phyloP scores from a whole-genome alignment of 768 basidiomycete species.

The Auriculariales sp. region DNA sequence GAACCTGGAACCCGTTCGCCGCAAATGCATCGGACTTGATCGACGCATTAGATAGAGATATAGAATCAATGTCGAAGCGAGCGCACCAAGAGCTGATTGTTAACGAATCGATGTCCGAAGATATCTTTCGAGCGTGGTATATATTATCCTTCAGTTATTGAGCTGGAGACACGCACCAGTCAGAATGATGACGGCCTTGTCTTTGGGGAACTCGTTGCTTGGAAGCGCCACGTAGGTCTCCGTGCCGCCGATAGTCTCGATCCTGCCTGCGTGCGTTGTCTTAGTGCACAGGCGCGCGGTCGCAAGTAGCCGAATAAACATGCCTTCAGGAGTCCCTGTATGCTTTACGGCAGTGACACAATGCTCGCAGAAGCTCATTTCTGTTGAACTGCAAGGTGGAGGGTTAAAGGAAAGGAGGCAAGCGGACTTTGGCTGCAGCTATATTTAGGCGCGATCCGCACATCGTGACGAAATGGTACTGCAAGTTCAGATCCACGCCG shows the following conservation, averaged over 20 bases:
- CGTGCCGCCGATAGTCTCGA: slow-evolving; percentile 6
- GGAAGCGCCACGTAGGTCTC: slow-evolving; percentile 6
- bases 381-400: background rate
- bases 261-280: slow-evolving; percentile 1
- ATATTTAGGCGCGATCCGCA: too few relatives aligned
- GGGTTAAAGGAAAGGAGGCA: too few relatives aligned
- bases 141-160: background rate
- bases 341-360: background rate
- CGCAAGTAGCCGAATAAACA: background rate
- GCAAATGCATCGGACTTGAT: slow-evolving; percentile 7
- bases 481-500: too few relatives aligned
- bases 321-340: background rate
- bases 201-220: slow-evolving; percentile 4
- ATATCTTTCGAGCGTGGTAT: slow-evolving; percentile 1
- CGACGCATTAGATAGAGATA: background rate
- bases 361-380: background rate
- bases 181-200: slow-evolving; percentile 6
- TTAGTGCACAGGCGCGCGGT: background rate
- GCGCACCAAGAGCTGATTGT: slow-evolving; percentile 1
- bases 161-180: slow-evolving; percentile 2
- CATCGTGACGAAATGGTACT: too few relatives aligned
- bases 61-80: background rate
- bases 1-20: slow-evolving; percentile 6
- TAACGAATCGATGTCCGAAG: slow-evolving; percentile 1
- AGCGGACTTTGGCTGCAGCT: too few relatives aligned